These are phyloP conservation scores for Nematocida sp. DNA, from an alignment of 371 early-diverging fungal genomes.

Conservation along the genomic window DNA sequence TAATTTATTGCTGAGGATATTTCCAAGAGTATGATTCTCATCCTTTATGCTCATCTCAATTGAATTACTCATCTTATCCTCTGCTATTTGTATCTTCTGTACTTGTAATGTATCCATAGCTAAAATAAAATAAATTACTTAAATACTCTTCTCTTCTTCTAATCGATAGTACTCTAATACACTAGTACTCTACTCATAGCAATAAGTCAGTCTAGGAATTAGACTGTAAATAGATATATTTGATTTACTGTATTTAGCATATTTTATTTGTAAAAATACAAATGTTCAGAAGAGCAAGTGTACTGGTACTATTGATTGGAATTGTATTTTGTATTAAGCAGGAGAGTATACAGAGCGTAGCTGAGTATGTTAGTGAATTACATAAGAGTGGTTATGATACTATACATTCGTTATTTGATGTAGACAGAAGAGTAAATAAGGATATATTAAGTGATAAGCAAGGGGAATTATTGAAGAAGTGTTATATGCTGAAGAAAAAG, in stretches of 20 bases:
- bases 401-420: constrained; percentile 20
- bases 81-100: constrained; percentile 57
- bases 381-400: constrained; percentile 4
- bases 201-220: too few species aligned
- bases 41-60: constrained; percentile 79
- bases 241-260: too few species aligned
- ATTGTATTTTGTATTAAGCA: background rate
- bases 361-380: constrained; percentile 6
- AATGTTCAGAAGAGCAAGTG: background rate
- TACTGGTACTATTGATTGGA: background rate
- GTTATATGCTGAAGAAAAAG: constrained; percentile 31
- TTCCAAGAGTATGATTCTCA: constrained; percentile 92
- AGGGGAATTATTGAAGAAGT: constrained; percentile 20
- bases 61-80: constrained; percentile 83
- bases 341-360: constrained; percentile 32
- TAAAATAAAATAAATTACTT: background rate
- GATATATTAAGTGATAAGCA: background rate
- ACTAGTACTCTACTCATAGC: too few species aligned
- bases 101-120: constrained; percentile 28
- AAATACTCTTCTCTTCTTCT: background rate
- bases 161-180: too few species aligned
- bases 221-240: too few species aligned
- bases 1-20: constrained; percentile 67
- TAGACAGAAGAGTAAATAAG: background rate
- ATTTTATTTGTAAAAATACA: too few species aligned